phyloP scores from a whole-genome alignment of 1,139 yeast species.

The Arxiozyma slooffiae region DNA sequence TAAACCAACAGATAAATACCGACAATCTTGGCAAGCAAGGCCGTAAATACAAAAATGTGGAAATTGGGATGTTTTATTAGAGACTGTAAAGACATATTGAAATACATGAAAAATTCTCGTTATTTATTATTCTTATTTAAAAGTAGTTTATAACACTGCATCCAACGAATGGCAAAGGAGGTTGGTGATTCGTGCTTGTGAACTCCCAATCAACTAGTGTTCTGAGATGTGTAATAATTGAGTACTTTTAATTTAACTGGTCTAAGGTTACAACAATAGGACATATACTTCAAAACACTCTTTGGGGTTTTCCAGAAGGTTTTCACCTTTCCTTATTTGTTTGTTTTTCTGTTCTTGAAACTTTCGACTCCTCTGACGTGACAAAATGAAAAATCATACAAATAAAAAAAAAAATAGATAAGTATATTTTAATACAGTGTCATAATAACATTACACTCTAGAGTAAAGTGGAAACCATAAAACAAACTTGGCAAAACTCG shows the following conservation, averaged over 20 bases:
- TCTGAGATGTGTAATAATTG: too few relatives aligned
- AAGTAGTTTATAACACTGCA: background rate
- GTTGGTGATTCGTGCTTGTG: background rate
- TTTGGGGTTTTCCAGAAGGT: background rate
- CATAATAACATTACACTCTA: background rate
- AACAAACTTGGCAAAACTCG: background rate
- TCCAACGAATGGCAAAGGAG: background rate
- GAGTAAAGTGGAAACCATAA: background rate
- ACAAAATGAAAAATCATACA: background rate
- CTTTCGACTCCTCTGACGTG: background rate
- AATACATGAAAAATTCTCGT: background rate
- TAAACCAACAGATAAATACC: conserved; percentile 37
- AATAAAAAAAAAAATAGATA: too few relatives aligned
- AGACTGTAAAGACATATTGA: background rate
- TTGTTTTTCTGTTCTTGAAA: background rate
- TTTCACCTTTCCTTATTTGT: too few relatives aligned
- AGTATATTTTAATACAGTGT: background rate
- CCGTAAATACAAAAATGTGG: conserved; percentile 1
- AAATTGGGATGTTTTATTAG: conserved; percentile 4
- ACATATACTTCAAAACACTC: too few relatives aligned
- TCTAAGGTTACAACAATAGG: background rate
- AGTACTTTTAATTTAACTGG: background rate
- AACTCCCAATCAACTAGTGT: too few relatives aligned
- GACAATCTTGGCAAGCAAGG: background rate
- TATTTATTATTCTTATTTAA: background rate